Evolutionary conservation across 129 eudicot genomes (phyloP).

Genomic region (Centaurea solstitialis): DNA sequence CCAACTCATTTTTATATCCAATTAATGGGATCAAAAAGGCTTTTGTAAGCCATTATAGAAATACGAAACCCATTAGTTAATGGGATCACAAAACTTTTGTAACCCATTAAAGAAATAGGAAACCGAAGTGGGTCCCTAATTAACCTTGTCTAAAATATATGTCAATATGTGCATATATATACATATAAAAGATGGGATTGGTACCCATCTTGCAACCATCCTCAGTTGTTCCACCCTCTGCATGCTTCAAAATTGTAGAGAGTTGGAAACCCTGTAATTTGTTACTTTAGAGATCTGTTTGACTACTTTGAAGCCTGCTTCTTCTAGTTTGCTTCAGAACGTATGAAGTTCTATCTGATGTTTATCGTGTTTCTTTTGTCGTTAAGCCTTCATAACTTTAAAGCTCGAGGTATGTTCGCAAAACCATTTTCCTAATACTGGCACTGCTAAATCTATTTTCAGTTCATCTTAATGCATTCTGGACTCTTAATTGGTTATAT

Average conservation of each 20-base stretch:
- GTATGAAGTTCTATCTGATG: slow-evolving; percentile 47
- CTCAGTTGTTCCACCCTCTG: background rate
- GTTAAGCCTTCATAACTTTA: slow-evolving; percentile 23
- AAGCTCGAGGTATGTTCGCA: slow-evolving; percentile 50
- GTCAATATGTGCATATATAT: background rate
- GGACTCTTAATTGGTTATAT: background rate
- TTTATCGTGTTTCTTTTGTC: slow-evolving; percentile 41
- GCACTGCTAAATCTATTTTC: background rate
- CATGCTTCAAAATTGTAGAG: background rate
- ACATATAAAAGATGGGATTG: slow-evolving; percentile 20
- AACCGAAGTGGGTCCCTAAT: slow-evolving; percentile 38
- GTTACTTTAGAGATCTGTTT: too few relatives aligned
- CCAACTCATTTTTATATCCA: slow-evolving; percentile 11
- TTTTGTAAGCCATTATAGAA: too few relatives aligned
- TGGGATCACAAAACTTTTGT: background rate
- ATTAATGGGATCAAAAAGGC: too few relatives aligned
- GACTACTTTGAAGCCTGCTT: too few relatives aligned
- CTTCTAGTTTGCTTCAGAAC: too few relatives aligned
- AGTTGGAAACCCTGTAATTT: background rate
- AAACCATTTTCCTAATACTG: background rate
- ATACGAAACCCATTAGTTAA: background rate
- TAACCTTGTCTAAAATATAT: background rate
- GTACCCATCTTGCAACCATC: slow-evolving; percentile 24
- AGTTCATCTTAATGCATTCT: background rate
- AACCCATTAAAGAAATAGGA: slow-evolving; percentile 9